Percentiles rank a stretch among this genome's conserved stretches.
Evolutionary conservation across 75 land plant species (phyloP).

Genomic region (Azolla pinnata): DNA sequence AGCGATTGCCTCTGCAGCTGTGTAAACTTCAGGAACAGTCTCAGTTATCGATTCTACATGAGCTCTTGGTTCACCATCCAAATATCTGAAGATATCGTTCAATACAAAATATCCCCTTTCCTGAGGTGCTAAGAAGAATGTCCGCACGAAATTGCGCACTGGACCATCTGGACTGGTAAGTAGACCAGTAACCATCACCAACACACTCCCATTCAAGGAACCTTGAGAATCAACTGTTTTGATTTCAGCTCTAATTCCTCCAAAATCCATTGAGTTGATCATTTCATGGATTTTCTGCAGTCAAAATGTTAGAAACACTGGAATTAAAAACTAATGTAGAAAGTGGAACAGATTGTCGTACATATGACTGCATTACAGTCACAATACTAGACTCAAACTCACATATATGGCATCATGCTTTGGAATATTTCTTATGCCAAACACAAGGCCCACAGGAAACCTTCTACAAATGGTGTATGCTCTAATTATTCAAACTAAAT

Average conservation of each 20-base stretch:
- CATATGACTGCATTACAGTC: too few relatives aligned
- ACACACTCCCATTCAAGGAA: slow-evolving; percentile 49
- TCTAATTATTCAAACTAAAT: neutral
- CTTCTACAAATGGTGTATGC: neutral
- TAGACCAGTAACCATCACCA: slow-evolving; percentile 69
- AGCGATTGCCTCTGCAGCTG: neutral
- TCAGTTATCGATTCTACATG: too few relatives aligned
- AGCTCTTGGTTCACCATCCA: slow-evolving; percentile 20
- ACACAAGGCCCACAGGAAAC: too few relatives aligned
- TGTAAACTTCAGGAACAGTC: neutral
- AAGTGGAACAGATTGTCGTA: neutral
- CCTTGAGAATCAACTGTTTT: slow-evolving; percentile 75
- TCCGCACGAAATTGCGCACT: slow-evolving; percentile 45
- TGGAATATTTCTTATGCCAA: too few relatives aligned
- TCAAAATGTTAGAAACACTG: neutral
- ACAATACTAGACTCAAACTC: too few relatives aligned
- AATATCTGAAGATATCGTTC: slow-evolving; percentile 65
- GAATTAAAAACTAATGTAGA: neutral
- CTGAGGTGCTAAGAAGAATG: slow-evolving; percentile 81
- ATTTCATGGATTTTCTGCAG: slow-evolving; percentile 49
- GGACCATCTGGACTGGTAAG: slow-evolving; percentile 34
- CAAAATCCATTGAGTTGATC: slow-evolving; percentile 32
- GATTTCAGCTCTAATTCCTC: slow-evolving; percentile 43
- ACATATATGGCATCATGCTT: too few relatives aligned
- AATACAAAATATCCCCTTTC: slow-evolving; percentile 82